Base-by-base conservation (phyloP, 495 filamentous ascomycete genomes). In the Talaromyces borbonicus region DNA sequence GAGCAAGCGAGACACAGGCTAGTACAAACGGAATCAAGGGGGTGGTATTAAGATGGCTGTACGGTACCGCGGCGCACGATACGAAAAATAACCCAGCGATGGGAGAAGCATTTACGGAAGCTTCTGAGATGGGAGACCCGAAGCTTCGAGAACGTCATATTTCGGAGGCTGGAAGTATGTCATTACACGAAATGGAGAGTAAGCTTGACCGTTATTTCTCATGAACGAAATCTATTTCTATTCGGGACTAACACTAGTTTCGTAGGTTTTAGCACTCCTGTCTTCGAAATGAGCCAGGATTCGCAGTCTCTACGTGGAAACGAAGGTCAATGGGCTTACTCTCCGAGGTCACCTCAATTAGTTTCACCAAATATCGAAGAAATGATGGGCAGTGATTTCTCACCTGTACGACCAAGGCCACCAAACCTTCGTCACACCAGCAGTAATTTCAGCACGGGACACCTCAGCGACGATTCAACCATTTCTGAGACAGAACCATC, bases 21-120 rank as follows among this genome's bases (percentile, higher is more conserved):
- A 44, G 43, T 19, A 35, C 37, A 14, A 24, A 12, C 24, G 35
- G 41, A 6, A 37, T 46, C 22, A 32, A 25, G 20, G 43, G 43
- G 15, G 25, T 43, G 26, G 43, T 50, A 4, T 29, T 47, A 15
- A 29, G 42, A 36, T 50, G 48, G 48, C 40, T 50, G 18, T 26
- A 50, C 24, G 48, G 48, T 7, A 50, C 43, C 26, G 19, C 42
- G 4, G 14, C 25, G 11, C 40, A 46, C 16, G 40, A 43, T 8
- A 19, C 15, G 4, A 44, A 45, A 25, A 42, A 36, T 31, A 29
- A 45, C 27, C 19, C 38, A 31, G 48, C 33, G 11, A 8, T 44
- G 8, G 25, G 8, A 3, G 40, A 18, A 9, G 40, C 47, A 14
- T 25, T 26, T 23, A 41, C 26, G 8, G 41, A 50, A 14, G 48